These are phyloP conservation scores for Paraphaeosphaeria sporulosa DNA, from an alignment of 2,329 filamentous ascomycete genomes.

Conservation along the genomic window DNA sequence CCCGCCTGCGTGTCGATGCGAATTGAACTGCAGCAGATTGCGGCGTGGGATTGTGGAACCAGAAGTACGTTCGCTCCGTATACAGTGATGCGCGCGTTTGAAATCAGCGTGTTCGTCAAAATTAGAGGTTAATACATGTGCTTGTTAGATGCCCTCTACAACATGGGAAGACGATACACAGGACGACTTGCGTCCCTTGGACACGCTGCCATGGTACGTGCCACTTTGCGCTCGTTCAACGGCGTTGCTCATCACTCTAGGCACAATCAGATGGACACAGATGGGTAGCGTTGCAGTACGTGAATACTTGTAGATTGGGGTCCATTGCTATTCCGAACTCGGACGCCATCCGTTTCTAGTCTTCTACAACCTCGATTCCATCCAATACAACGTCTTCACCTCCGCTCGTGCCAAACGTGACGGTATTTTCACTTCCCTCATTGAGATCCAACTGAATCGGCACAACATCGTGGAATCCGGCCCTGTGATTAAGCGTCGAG, in stretches of 20 bases:
- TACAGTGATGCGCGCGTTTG: background rate
- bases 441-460: conserved; percentile 44
- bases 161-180: background rate
- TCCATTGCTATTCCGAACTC: background rate
- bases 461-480: conserved; percentile 46
- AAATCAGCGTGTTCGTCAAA: background rate
- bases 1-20: conserved; percentile 15
- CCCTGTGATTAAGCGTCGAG: conserved; percentile 48
- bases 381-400: conserved; percentile 19
- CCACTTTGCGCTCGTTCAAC: background rate
- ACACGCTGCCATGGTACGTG: background rate
- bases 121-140: background rate
- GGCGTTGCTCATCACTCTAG: background rate
- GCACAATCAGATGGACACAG: background rate
- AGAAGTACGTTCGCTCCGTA: background rate
- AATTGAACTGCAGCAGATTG: background rate
- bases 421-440: conserved; percentile 44
- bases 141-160: background rate
- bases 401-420: conserved; percentile 46
- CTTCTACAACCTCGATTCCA: conserved; percentile 28
- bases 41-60: background rate
- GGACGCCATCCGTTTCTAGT: conserved; percentile 8
- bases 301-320: background rate
- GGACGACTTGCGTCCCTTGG: background rate
- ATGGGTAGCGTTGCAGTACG: background rate